These are phyloP conservation scores for Wickerhamomyces pijperi DNA, from an alignment of 805 yeast genomes.

Conservation along the genomic window DNA sequence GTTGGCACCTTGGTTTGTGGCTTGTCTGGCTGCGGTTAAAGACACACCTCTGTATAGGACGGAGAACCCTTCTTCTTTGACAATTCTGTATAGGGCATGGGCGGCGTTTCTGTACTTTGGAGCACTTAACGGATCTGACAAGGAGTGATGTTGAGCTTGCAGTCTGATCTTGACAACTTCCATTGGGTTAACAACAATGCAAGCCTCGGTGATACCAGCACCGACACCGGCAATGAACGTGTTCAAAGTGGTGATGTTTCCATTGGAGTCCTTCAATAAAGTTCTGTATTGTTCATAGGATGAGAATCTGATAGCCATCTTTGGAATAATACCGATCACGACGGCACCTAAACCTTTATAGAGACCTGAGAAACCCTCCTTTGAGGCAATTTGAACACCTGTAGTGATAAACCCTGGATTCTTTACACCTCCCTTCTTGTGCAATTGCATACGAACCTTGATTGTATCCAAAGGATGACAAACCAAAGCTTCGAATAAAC, in stretches of 20 bases:
- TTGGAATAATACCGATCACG: slow-evolving; percentile 93
- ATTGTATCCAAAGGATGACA: slow-evolving; percentile 98
- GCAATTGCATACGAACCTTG: slow-evolving; percentile 93
- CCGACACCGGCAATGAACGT: slow-evolving; percentile 91
- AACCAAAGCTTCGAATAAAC: slow-evolving; percentile 91
- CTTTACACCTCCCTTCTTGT: slow-evolving; percentile 55
- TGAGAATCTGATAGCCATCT: slow-evolving; percentile 95
- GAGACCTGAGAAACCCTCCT: slow-evolving; percentile 76
- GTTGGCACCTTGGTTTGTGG: slow-evolving; percentile 96
- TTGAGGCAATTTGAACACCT: slow-evolving; percentile 63
- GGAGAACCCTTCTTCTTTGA: slow-evolving; percentile 82
- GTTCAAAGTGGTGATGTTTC: slow-evolving; percentile 56
- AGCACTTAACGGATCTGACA: slow-evolving; percentile 64
- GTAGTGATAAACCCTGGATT: slow-evolving; percentile 83
- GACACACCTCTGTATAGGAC: slow-evolving; percentile 92
- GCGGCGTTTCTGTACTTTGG: slow-evolving; percentile 90
- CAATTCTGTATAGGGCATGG: slow-evolving; percentile 76
- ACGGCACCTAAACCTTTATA: slow-evolving; percentile 97
- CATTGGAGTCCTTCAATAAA: slow-evolving; percentile 50
- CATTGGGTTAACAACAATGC: slow-evolving; percentile 90
- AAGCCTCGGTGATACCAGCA: slow-evolving; percentile 96
- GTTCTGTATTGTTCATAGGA: slow-evolving; percentile 85
- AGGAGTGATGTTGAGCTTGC: slow-evolving; percentile 89
- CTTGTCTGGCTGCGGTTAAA: slow-evolving; percentile 94
- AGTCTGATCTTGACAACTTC: slow-evolving; percentile 94